Conservation (phyloP, 257 asterid species). For the Pogostemon cablin region DNA sequence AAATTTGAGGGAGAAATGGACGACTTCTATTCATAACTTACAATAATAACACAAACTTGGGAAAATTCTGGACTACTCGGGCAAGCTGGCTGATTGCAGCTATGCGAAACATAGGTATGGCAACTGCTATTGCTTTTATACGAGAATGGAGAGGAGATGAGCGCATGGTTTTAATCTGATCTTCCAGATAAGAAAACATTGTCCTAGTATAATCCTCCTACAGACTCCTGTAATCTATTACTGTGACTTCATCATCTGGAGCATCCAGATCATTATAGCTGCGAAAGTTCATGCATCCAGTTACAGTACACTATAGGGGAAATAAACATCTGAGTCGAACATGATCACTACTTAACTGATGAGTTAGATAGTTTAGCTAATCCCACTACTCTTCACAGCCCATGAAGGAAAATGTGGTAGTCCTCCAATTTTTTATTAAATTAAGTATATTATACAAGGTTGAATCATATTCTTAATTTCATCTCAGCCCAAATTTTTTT, state of each 20-base stretch:
- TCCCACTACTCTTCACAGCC: background rate
- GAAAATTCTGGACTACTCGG: background rate
- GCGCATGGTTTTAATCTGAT: conserved; percentile 20
- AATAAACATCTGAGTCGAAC: background rate
- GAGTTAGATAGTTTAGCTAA: background rate
- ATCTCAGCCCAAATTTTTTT: conserved; percentile 3
- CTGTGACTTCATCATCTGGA: conserved; percentile 98
- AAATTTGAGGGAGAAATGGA: background rate
- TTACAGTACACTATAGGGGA: background rate
- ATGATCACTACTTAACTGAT: background rate
- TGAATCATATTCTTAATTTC: background rate
- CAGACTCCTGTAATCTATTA: conserved; percentile 93
- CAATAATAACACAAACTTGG: background rate
- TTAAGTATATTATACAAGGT: background rate
- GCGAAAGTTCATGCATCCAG: conserved; percentile 35
- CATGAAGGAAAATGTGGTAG: background rate
- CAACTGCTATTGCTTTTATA: conserved; percentile 22
- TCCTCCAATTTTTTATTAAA: background rate
- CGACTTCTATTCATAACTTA: background rate
- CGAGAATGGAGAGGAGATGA: conserved; percentile 1
- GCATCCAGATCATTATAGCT: conserved; percentile 99
- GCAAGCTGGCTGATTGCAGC: conserved; percentile 18
- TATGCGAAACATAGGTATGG: background rate
- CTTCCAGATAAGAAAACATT: conserved; percentile 16
- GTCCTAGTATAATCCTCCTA: conserved; percentile 39